Percentiles rank a stretch among this genome's conserved stretches.
Evolutionary conservation across 2,329 filamentous ascomycete genomes (phyloP).

Genomic region (Calonectria pauciramosa): DNA sequence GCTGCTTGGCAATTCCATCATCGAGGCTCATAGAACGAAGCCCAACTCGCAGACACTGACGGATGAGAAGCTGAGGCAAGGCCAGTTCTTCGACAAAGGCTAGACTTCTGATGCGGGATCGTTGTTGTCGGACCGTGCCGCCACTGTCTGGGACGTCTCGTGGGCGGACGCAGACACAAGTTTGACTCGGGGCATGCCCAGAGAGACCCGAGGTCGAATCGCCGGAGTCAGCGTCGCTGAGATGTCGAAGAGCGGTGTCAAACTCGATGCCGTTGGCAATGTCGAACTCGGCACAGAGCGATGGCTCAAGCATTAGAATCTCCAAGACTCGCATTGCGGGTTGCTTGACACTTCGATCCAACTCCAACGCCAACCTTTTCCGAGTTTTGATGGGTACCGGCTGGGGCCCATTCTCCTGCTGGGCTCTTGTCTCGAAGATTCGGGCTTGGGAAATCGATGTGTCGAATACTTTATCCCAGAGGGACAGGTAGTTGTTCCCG

Average conservation of each 20-base stretch:
- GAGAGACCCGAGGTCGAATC: not conserved
- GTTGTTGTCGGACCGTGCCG: no score
- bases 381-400: not conserved
- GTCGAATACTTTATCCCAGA: not conserved
- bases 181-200: not conserved
- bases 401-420: no score
- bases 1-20: conserved; percentile 51
- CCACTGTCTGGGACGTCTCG: no score
- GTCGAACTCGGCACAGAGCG: not conserved
- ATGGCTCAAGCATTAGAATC: not conserved
- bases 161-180: no score
- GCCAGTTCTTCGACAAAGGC: not conserved
- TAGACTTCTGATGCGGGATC: not conserved
- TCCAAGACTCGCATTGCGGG: not conserved
- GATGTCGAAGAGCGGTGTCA: not conserved
- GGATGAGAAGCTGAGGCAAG: not conserved
- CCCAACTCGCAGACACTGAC: conserved; percentile 51
- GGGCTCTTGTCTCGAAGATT: not conserved
- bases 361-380: not conserved
- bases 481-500: not conserved
- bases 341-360: not conserved
- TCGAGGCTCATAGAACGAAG: conserved; percentile 58
- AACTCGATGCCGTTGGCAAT: not conserved
- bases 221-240: not conserved
- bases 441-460: not conserved